Evolutionary conservation across 2,329 filamentous ascomycete species (phyloP).

Genomic region (Aspergillus intermedius): DNA sequence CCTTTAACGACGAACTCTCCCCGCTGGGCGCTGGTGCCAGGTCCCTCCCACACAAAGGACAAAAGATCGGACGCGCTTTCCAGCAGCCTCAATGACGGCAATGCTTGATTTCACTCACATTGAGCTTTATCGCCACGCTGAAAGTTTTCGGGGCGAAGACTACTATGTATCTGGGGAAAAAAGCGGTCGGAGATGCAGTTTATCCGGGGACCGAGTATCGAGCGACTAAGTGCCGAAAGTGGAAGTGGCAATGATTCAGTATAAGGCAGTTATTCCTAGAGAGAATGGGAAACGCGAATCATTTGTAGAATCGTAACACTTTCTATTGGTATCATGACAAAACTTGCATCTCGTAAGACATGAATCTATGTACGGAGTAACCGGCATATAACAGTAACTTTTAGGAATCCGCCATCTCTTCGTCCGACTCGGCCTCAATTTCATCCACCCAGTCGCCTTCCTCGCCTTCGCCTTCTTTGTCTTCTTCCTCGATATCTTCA

Average conservation of each 20-base stretch:
- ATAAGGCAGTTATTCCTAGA: not conserved
- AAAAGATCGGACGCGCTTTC: conserved; percentile 21
- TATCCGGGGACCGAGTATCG: conserved; percentile 21
- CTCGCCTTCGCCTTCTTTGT: conserved; percentile 51
- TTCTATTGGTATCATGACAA: conserved; percentile 29
- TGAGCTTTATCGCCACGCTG: conserved; percentile 22
- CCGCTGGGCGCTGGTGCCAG: conserved; percentile 28
- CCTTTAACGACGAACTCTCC: conserved; percentile 28
- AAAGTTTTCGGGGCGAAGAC: conserved; percentile 14
- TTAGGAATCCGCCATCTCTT: conserved; percentile 50
- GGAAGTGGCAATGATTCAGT: not conserved
- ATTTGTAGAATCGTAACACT: conserved; percentile 4
- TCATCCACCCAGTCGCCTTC: conserved; percentile 49
- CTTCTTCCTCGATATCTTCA: conserved; percentile 50
- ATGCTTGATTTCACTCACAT: conserved; percentile 21
- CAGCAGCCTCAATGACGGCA: conserved; percentile 25
- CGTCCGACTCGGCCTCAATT: conserved; percentile 49
- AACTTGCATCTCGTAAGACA: not conserved
- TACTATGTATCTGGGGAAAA: conserved; percentile 12
- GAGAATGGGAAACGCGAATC: not conserved
- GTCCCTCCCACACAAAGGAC: conserved; percentile 31
- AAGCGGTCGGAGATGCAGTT: conserved; percentile 21
- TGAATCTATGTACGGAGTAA: too few relatives aligned
- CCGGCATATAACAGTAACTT: conserved; percentile 3
- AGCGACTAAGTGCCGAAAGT: conserved; percentile 1